These are phyloP conservation scores for Hemisphaericaspora subhashii DNA, from an alignment of 1,139 yeast genomes.

Conservation along the genomic window DNA sequence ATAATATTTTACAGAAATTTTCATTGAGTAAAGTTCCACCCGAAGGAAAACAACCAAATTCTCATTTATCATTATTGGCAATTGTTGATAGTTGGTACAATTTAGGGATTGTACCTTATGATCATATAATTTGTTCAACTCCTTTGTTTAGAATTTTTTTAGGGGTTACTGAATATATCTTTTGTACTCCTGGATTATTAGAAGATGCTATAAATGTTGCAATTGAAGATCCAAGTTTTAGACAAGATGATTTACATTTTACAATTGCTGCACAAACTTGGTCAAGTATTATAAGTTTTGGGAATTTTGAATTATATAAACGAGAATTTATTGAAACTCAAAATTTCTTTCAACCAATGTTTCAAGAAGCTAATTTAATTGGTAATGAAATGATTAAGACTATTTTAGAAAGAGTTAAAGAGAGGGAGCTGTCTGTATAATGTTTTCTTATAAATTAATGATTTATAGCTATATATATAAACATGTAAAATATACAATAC, in stretches of 20 bases:
- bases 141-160: conserved; percentile 87
- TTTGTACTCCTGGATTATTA: conserved; percentile 77
- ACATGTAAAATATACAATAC: neutral
- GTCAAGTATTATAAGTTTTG: conserved; percentile 79
- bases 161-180: conserved; percentile 90
- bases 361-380: conserved; percentile 80
- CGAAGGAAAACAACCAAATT: conserved; percentile 72
- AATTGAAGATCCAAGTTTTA: conserved; percentile 61
- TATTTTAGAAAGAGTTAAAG: conserved; percentile 57
- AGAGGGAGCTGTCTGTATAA: conserved; percentile 26
- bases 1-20: conserved; percentile 73
- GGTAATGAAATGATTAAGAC: conserved; percentile 97
- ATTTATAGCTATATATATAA: conserved; percentile 1
- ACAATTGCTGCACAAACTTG: conserved; percentile 80
- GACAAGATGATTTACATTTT: conserved; percentile 85
- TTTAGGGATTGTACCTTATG: conserved; percentile 85
- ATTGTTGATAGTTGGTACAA: conserved; percentile 94
- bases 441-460: conserved; percentile 1
- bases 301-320: conserved; percentile 72
- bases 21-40: conserved; percentile 79
- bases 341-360: conserved; percentile 77
- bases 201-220: conserved; percentile 81
- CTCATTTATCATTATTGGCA: conserved; percentile 83
- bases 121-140: conserved; percentile 95
- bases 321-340: conserved; percentile 77